phyloP scores from a whole-genome alignment of 768 basidiomycete genomes.

The Suillus subaureus region DNA sequence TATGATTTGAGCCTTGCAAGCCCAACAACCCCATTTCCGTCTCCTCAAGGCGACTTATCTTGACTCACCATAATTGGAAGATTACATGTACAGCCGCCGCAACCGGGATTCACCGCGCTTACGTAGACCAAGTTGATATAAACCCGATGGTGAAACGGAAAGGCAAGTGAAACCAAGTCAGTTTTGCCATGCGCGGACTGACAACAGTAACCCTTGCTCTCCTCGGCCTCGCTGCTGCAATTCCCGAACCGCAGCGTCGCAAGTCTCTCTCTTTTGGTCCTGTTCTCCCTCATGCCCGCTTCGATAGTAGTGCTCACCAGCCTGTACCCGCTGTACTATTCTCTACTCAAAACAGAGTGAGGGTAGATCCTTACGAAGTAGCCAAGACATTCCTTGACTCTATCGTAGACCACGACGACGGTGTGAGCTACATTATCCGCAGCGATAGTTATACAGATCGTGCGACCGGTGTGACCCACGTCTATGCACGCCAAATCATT shows the following conservation, averaged over 20 bases:
- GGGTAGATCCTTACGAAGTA: slow-evolving; percentile 56
- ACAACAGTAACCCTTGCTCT: slow-evolving; percentile 62
- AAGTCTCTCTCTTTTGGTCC: slow-evolving; percentile 95
- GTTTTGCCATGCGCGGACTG: slow-evolving; percentile 58
- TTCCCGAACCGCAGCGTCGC: slow-evolving; percentile 40
- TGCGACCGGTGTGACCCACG: slow-evolving; percentile 84
- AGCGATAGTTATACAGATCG: slow-evolving; percentile 87
- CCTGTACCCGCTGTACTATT: slow-evolving; percentile 38
- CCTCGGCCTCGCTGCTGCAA: slow-evolving; percentile 56
- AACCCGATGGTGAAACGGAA: neutral
- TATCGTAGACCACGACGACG: slow-evolving; percentile 38
- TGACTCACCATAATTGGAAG: neutral
- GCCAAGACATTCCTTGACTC: slow-evolving; percentile 60
- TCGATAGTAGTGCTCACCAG: slow-evolving; percentile 42
- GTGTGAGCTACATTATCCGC: slow-evolving; percentile 59
- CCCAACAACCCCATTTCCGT: slow-evolving; percentile 3
- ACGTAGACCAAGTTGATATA: neutral
- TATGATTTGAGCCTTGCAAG: neutral
- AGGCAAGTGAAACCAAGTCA: neutral
- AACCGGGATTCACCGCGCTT: slow-evolving; percentile 5
- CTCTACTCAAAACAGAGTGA: slow-evolving; percentile 41
- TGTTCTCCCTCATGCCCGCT: slow-evolving; percentile 70
- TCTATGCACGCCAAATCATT: slow-evolving; percentile 84
- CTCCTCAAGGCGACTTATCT: slow-evolving; percentile 5
- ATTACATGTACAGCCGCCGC: neutral